phyloP scores from a whole-genome alignment of 2,329 filamentous ascomycete genomes.

The Lachnellula suecica region DNA sequence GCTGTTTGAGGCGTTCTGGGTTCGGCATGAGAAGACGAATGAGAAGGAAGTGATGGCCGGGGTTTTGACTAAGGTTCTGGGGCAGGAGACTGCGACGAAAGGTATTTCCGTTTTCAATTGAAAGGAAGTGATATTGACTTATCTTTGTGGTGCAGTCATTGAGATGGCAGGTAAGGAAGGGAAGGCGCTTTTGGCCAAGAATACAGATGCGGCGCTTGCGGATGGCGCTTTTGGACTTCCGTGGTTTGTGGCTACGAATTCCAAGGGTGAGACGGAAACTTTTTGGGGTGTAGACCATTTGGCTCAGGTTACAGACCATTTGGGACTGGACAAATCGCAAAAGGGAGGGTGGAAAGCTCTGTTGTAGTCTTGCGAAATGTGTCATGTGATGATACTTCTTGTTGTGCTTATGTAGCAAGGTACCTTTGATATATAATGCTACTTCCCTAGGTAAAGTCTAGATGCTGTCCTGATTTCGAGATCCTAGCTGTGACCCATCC shows the following conservation, averaged over 20 bases:
- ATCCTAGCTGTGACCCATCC: too few species aligned
- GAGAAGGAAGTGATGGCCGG: constrained; percentile 21
- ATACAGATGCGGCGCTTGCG: constrained; percentile 50
- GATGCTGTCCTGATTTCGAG: too few species aligned
- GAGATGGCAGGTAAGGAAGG: constrained; percentile 23
- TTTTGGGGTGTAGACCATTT: constrained; percentile 64
- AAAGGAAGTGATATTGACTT: background rate
- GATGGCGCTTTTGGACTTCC: constrained; percentile 61
- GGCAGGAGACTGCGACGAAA: constrained; percentile 40
- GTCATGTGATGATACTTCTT: too few species aligned
- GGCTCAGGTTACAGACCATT: constrained; percentile 50
- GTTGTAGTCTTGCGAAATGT: constrained; percentile 12
- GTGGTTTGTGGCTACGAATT: constrained; percentile 57
- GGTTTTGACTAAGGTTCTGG: constrained; percentile 45
- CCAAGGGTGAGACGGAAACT: constrained; percentile 49
- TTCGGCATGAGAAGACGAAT: constrained; percentile 18
- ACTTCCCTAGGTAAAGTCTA: too few species aligned
- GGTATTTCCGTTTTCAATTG: constrained; percentile 29
- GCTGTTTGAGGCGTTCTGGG: constrained; percentile 26
- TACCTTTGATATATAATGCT: too few species aligned
- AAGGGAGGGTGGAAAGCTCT: constrained; percentile 27
- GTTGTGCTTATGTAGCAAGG: too few species aligned
- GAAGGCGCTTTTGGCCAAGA: constrained; percentile 38
- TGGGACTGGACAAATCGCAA: constrained; percentile 45
- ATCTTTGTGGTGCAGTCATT: constrained; percentile 12